Percentiles rank a stretch among this genome's conserved stretches.
These are phyloP conservation scores for Leucosporidium scottii DNA, from an alignment of 768 basidiomycete genomes.

Conservation along the genomic window DNA sequence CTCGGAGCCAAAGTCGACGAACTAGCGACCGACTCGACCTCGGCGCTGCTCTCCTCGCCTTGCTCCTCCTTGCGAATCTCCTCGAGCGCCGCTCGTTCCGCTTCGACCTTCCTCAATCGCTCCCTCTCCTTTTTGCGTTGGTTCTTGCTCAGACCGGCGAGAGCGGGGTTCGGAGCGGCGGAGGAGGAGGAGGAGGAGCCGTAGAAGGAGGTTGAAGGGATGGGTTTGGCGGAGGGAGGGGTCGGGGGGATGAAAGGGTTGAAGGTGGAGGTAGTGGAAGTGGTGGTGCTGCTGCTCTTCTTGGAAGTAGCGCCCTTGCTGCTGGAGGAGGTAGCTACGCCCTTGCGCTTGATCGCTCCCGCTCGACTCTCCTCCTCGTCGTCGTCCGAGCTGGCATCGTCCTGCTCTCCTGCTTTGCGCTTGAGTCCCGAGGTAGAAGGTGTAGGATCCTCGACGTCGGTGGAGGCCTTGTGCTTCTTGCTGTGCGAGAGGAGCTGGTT, in stretches of 20 bases:
- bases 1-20: too few species aligned
- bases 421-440: too few species aligned
- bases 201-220: slow-evolving; percentile 9
- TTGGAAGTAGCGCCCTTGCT: not conserved
- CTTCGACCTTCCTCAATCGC: not conserved
- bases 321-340: not conserved
- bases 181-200: not conserved
- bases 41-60: not conserved
- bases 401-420: not conserved
- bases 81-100: slow-evolving; percentile 2
- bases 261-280: not conserved
- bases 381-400: slow-evolving; percentile 4
- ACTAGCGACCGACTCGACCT: not conserved
- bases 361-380: slow-evolving; percentile 28
- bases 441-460: not conserved
- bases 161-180: not conserved
- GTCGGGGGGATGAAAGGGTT: not conserved
- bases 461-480: not conserved
- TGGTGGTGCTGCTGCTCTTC: not conserved
- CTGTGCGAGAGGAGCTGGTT: slow-evolving; percentile 11
- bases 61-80: slow-evolving; percentile 12
- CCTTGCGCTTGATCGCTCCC: slow-evolving; percentile 12
- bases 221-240: not conserved
- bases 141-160: slow-evolving; percentile 15
- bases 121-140: slow-evolving; percentile 27